Evolutionary conservation across 129 eudicot genomes (phyloP), one percentile per base, ranked within the genome.

Genomic region (Arctium minus): DNA sequence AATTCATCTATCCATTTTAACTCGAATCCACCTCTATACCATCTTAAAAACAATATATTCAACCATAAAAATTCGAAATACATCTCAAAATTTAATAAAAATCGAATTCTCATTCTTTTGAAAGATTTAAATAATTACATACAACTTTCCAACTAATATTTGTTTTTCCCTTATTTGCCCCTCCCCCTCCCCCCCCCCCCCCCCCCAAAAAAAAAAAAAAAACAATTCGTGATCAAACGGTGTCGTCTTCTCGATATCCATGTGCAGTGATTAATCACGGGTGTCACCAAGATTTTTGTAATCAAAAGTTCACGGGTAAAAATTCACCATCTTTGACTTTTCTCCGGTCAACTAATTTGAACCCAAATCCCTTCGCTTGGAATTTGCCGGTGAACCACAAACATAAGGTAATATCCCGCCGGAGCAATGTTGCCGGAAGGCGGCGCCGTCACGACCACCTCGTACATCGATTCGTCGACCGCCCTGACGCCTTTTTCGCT

Each of bases 291-390:
- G 53, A 85, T 71, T 32, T 78, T 53, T 44, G 5, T 71, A 72
- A 53, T 81, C 82, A 13, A 65, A 22, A 72, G 32, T 39, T 77
- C 82, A 72, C 79, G 82, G 76, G 70, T 72, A 46, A 9, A 30
- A 78, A 38, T 22, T 84, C 82, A 84, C 30, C 17, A 3, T 11
- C 7, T 65, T 64, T 75, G 53, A 40, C 79, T 42, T 5, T 8
- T 9, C 68, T 64, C 18, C 65, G 40, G 70, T 88, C 88, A 92
- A 81, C 76, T 64, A 64, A 92, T 82, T 37, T 85, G 90, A 65
- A 94, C 88, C 98, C 98, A 94, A 65, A 89, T 83, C 4, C 93
- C 98, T 27, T 86, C 93, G 83, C 98, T 92, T 10, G 98, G 97
- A 65, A 94, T 75, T 15, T 79, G 80, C 62, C 81, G 82, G 67